phyloP scores from a whole-genome alignment of 352 stramenopile species.

The Pythium brachiatum region DNA sequence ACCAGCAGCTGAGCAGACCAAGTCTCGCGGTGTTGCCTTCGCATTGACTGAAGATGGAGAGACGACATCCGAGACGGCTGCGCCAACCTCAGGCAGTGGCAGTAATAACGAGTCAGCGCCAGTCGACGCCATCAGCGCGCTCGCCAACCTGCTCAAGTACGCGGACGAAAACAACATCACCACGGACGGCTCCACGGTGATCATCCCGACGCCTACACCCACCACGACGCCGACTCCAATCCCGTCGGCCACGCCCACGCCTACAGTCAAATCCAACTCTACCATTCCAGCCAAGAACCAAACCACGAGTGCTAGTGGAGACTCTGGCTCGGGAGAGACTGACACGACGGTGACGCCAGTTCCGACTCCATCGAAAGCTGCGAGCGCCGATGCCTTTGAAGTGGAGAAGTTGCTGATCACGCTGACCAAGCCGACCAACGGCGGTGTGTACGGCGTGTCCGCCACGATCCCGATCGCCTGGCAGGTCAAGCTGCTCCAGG shows the following conservation, averaged over 20 bases:
- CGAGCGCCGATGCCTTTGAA: not conserved
- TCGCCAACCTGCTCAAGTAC: constrained; percentile 19
- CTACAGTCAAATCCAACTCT: not conserved
- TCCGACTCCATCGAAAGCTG: not conserved
- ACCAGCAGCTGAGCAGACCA: not conserved
- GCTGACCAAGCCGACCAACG: constrained; percentile 39
- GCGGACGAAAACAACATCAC: constrained; percentile 21
- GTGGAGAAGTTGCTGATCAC: constrained; percentile 25
- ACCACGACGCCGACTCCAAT: not conserved
- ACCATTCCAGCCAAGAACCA: not conserved
- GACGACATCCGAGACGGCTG: constrained; percentile 6
- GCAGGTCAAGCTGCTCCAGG: constrained; percentile 34
- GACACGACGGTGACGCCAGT: not conserved
- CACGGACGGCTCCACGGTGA: constrained; percentile 1
- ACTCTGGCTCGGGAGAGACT: not conserved
- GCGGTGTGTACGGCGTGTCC: constrained; percentile 42
- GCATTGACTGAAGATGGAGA: constrained; percentile 20
- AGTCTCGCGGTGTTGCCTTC: constrained; percentile 20
- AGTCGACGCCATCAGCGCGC: constrained; percentile 21
- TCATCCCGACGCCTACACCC: not conserved
- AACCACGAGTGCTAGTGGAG: not conserved
- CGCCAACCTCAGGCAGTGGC: not conserved
- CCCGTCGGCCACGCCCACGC: not conserved
- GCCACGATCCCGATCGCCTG: constrained; percentile 43
- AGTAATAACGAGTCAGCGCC: constrained; percentile 5